A percentile compares a stretch with the other conserved stretches of the same genome.
Conservation (phyloP, 2,329 filamentous ascomycete genomes). For the Aspergillus viridinutans region DNA sequence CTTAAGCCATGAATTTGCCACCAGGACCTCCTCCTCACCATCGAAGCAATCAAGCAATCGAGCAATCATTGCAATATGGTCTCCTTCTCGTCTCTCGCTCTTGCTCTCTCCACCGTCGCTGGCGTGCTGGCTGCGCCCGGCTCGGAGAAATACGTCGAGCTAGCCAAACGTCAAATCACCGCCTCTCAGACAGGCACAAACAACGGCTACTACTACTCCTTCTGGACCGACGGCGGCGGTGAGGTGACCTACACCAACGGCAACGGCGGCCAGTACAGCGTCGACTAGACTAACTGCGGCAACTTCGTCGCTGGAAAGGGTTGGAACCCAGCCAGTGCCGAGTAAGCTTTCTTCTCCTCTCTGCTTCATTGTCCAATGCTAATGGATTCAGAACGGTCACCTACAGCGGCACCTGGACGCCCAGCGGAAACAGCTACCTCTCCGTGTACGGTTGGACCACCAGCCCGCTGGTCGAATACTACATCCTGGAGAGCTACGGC, state of each 20-base stretch:
- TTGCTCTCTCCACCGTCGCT: constrained; percentile 7
- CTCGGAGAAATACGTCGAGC: not conserved
- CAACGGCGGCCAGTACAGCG: constrained; percentile 42
- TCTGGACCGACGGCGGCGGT: constrained; percentile 47
- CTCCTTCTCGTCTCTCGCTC: constrained; percentile 8
- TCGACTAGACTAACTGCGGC: constrained; percentile 45
- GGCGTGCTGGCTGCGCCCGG: constrained; percentile 7
- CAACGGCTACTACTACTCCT: constrained; percentile 49
- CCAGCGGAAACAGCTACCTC: constrained; percentile 32
- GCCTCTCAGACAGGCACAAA: constrained; percentile 24
- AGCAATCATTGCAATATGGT: constrained; percentile 4
- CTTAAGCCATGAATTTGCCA: too few relatives aligned
- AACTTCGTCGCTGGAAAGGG: constrained; percentile 59
- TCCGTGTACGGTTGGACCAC: constrained; percentile 42
- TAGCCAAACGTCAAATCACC: constrained; percentile 10
- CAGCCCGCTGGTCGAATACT: constrained; percentile 36
- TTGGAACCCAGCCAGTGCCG: constrained; percentile 51
- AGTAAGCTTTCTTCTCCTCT: constrained; percentile 33
- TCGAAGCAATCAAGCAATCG: not conserved
- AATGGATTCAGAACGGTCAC: constrained; percentile 16
- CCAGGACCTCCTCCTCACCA: not conserved
- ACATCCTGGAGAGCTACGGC: constrained; percentile 35
- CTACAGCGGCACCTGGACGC: constrained; percentile 26
- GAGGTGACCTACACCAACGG: constrained; percentile 47
- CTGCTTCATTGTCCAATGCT: not conserved